A percentile compares a stretch with the other conserved stretches of the same genome.
phyloP scores from a whole-genome alignment of 768 basidiomycete species.

The Serendipita indica region DNA sequence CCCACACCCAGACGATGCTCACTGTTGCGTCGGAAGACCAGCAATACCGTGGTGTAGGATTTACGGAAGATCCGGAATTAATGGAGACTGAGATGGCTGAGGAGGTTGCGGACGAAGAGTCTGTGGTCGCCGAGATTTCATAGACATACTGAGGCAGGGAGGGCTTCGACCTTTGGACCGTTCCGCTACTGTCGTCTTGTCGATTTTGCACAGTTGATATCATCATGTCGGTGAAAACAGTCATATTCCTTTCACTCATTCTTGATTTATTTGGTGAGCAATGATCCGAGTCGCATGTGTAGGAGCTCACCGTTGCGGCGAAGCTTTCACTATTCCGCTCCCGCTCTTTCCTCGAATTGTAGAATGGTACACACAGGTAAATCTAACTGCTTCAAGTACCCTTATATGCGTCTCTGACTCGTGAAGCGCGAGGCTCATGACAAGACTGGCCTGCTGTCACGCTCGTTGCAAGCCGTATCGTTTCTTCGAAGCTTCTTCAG shows the following conservation, averaged over 20 bases:
- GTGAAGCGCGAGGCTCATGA: slow-evolving; percentile 55
- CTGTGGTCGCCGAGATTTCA: not conserved
- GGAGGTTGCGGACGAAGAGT: slow-evolving; percentile 20
- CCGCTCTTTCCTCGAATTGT: slow-evolving; percentile 97
- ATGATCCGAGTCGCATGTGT: not conserved
- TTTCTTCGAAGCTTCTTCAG: slow-evolving; percentile 51
- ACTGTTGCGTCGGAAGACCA: slow-evolving; percentile 73
- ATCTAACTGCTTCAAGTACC: slow-evolving; percentile 16
- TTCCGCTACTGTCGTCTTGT: not conserved
- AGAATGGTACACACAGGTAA: slow-evolving; percentile 72
- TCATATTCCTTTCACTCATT: slow-evolving; percentile 82
- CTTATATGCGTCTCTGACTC: not conserved
- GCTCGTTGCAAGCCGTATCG: slow-evolving; percentile 53
- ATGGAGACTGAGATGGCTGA: slow-evolving; percentile 17
- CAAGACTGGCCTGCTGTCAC: slow-evolving; percentile 54
- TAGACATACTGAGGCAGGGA: not conserved
- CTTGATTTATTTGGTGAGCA: slow-evolving; percentile 66
- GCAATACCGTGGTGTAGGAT: slow-evolving; percentile 46
- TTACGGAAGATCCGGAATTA: not conserved
- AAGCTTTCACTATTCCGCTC: slow-evolving; percentile 87
- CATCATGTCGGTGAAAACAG: slow-evolving; percentile 47
- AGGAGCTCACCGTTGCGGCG: not conserved
- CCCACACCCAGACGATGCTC: slow-evolving; percentile 72
- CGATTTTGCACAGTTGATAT: slow-evolving; percentile 24
- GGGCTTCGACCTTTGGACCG: not conserved